Evolutionary conservation across 495 filamentous ascomycete genomes (phyloP).

Genomic region (Lasiosphaeriaceae sp.): DNA sequence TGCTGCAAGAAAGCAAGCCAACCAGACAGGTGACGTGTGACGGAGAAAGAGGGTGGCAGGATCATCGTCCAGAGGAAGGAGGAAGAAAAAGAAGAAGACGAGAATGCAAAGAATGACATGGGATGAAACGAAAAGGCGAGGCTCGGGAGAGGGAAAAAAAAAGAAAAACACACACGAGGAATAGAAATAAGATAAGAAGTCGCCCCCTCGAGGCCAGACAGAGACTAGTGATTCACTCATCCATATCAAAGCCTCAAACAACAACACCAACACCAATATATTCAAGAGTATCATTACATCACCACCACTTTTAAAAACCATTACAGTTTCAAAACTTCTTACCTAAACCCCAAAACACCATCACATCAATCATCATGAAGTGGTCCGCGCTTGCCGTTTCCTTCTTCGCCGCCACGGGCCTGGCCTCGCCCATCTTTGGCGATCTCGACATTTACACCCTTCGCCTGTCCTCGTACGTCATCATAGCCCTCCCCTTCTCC

Average conservation of each 20-base stretch:
- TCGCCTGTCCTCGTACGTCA: constrained; percentile 7
- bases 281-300: neutral
- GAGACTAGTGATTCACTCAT: neutral
- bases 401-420: constrained; percentile 4
- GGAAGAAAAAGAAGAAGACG: neutral
- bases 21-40: neutral
- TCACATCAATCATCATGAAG: constrained; percentile 5
- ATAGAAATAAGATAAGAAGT: neutral
- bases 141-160: neutral
- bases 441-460: neutral
- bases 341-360: neutral
- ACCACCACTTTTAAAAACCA: neutral
- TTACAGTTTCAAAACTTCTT: neutral
- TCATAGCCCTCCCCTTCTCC: neutral
- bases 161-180: neutral
- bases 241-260: neutral
- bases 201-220: neutral
- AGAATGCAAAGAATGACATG: too few relatives aligned
- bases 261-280: neutral
- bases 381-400: constrained; percentile 3
- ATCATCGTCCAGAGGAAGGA: neutral
- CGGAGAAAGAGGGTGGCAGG: neutral
- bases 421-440: constrained; percentile 2
- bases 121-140: neutral
- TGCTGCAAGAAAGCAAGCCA: neutral